Evolutionary conservation across 1,139 yeast species (phyloP).

Genomic region (Debaryomyces udenii): DNA sequence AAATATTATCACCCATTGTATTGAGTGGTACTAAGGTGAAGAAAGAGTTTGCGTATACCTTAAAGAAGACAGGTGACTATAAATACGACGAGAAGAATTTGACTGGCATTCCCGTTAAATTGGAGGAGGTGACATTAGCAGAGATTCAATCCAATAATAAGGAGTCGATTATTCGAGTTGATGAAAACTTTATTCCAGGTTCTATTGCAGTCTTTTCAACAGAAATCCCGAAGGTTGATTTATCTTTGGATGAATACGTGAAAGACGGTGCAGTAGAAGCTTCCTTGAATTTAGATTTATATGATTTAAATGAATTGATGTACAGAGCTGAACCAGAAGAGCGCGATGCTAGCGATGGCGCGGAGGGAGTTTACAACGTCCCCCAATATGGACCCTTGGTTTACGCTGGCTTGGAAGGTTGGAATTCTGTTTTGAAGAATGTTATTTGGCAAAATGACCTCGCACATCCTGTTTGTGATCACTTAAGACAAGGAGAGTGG

Average conservation of each 20-base stretch:
- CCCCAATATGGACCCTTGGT: constrained; percentile 75
- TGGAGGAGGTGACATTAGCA: constrained; percentile 58
- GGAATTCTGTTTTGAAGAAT: constrained; percentile 70
- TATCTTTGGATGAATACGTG: constrained; percentile 61
- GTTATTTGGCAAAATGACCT: constrained; percentile 73
- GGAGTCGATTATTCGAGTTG: constrained; percentile 55
- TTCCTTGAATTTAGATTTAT: constrained; percentile 57
- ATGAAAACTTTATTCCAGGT: constrained; percentile 75
- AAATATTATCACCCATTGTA: constrained; percentile 59
- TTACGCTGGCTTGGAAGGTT: constrained; percentile 93
- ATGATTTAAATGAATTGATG: constrained; percentile 74
- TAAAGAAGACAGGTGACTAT: constrained; percentile 57
- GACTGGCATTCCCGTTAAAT: constrained; percentile 66
- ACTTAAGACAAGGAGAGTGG: constrained; percentile 85
- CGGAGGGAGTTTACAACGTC: constrained; percentile 69
- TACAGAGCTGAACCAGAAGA: constrained; percentile 89
- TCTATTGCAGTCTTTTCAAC: constrained; percentile 86
- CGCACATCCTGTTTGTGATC: constrained; percentile 81
- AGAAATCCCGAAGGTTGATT: constrained; percentile 57
- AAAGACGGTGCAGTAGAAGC: constrained; percentile 78
- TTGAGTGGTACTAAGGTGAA: constrained; percentile 70
- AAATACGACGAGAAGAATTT: constrained; percentile 42
- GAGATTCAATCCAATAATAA: constrained; percentile 39
- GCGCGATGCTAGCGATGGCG: constrained; percentile 73
- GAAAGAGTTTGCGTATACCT: constrained; percentile 60